Base-by-base conservation (phyloP, 208 protist genomes). In the Leishmania tropica region DNA sequence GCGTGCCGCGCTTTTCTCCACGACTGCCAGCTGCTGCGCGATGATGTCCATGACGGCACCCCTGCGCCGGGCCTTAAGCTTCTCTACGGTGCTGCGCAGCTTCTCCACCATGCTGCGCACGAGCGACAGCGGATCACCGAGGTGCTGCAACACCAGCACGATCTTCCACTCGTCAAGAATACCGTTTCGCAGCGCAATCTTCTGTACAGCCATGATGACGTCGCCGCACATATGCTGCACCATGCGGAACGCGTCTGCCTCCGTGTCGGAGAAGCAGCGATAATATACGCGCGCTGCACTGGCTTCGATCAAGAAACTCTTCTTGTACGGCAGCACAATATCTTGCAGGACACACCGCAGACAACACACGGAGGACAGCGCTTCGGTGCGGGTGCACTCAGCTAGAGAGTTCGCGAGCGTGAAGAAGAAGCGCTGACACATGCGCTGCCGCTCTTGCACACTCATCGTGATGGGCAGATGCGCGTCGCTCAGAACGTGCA, bases 291-390 rank as follows among this genome's bases (percentile, higher is more conserved):
- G 78, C n/a, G 51, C 48, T 8, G 81, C 65, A 65, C 78, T 72
- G 21, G 76, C 7, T 72, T 62, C 82, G 0, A 37, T 67, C 8
- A 83, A 40, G 79, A 90, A 92, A 72, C 79, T 84, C 56, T 84
- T 64, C 84, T 91, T 88, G 76, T 92, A 94, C 56, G 89, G 90
- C 17, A 96, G 48, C 17, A 86, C 88, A 76, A 93, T 76, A 37
- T 87, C 73, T 42, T 85, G 83, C 17, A 93, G 77, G 3, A 89
- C 54, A 19, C 87, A 77, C 48, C 86, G 83, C 60, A 96, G 81
- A 5, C 91, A 68, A 70, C 78, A 81, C 62, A 77, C 75, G 53
- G 67, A 79, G 53, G 83, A 79, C 1, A 88, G 71, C 1, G 88
- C 60, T 19, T 85, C 81, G 67, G 79, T 83, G 42, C 89, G 86